Base-by-base conservation (phyloP, 768 basidiomycete species). In the Collybia sordida region DNA sequence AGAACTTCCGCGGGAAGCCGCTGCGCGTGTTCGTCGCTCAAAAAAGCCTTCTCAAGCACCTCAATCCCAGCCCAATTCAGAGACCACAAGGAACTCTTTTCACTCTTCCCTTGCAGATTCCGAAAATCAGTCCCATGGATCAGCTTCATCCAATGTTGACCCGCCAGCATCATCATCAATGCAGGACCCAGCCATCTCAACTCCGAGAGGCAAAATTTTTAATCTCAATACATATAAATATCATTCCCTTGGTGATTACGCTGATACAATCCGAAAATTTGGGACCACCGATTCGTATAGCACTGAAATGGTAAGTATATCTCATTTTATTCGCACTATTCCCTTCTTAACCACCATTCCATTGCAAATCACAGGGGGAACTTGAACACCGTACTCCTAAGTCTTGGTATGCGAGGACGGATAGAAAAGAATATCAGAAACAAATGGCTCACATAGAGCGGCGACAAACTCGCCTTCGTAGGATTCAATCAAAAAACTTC, bases 321-420 rank as follows among this genome's bases (percentile, higher is more conserved):
- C 27, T 5, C 11, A 11, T 28, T 5, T 25, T 44, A 44, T 24
- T 25, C 14, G 6, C 17, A 44, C 18, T 27, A 28, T 24, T 21
- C 19, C 31, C 25, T 44, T 44, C 22, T 44, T 44, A 25, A 18
- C 2, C 18, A 12, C 23, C 22, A 24, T 15, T 42, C 28, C 8
- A 1, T 42, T 42, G n/a, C n/a, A n/a, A n/a, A n/a, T n/a, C 24
- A 24, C 34, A 56, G 52, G 55, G 55, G 8, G 52, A 56, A 31
- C 46, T 56, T 6, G 55, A 56, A 45, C 55, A 56, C 47, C 36
- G 48, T n/a, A 52, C 28, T 2, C n/a, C 48, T 17, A 56, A 56
- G 48, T 40, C 35, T 8, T n/a, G 48, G 24, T 56, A 56, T 43
- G n/a, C 27, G n/a, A 34, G 51, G 8, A 56, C 47, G 24, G 34